phyloP scores from a whole-genome alignment of 2,329 filamentous ascomycete species.

The Neophaeococcomyces mojaviensis region DNA sequence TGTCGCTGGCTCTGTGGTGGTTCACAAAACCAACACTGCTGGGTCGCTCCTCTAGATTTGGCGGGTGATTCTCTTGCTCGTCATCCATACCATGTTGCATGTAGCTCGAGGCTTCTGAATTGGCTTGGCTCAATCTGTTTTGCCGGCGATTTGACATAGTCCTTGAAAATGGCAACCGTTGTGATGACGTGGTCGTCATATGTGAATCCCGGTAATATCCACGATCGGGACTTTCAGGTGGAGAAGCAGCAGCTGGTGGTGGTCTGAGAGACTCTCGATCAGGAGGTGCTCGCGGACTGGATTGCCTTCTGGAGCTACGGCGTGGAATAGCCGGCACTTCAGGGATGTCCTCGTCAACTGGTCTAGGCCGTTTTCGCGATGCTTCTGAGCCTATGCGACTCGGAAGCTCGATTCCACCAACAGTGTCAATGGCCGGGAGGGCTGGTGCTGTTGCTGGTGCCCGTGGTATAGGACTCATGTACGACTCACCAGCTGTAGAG shows the following conservation, averaged over 20 bases:
- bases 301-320: constrained; percentile 63
- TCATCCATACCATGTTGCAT: constrained; percentile 1
- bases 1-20: constrained; percentile 41
- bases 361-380: constrained; percentile 21
- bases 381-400: constrained; percentile 54
- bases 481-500: constrained; percentile 15
- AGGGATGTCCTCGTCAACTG: constrained; percentile 28
- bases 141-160: constrained; percentile 26
- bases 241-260: constrained; percentile 12
- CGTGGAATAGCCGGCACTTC: constrained; percentile 56
- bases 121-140: constrained; percentile 24
- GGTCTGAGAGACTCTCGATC: constrained; percentile 6
- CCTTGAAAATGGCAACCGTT: constrained; percentile 13
- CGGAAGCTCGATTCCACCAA: constrained; percentile 55
- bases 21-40: constrained; percentile 45
- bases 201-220: neutral
- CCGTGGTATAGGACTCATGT: constrained; percentile 22
- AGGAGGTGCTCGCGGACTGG: constrained; percentile 24
- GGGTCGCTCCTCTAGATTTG: constrained; percentile 29
- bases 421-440: constrained; percentile 54
- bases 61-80: neutral
- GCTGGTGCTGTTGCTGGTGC: constrained; percentile 45
- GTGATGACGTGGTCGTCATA: constrained; percentile 2
- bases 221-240: constrained; percentile 1
- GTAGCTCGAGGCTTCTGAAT: constrained; percentile 3